Evolutionary conservation across 1,284 basidiomycete species (phyloP).

Genomic region (Ceratobasidium sp.): DNA sequence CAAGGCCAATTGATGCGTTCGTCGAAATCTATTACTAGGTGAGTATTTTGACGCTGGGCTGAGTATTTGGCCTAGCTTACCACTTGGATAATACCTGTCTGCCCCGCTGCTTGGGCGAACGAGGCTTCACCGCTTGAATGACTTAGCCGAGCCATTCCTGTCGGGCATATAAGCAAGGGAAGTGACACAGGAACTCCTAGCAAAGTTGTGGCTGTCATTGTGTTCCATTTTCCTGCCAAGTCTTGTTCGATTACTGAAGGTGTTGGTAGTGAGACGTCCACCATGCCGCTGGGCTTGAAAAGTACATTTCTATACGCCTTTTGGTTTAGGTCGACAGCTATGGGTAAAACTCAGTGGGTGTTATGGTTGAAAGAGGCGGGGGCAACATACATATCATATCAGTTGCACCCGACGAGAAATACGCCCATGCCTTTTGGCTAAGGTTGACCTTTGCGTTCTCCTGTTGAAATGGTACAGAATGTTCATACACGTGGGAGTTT

Average conservation of each 20-base stretch:
- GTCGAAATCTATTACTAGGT: conserved; percentile 64
- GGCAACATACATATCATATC: conserved; percentile 43
- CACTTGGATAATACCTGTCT: conserved; percentile 85
- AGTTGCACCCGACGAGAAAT: conserved; percentile 47
- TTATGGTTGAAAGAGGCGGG: neutral
- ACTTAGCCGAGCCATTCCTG: conserved; percentile 88
- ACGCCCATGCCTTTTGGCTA: conserved; percentile 47
- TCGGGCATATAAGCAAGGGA: conserved; percentile 68
- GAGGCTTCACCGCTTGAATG: conserved; percentile 90
- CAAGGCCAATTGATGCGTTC: conserved; percentile 84
- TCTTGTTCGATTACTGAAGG: conserved; percentile 7
- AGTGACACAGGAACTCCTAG: conserved; percentile 61
- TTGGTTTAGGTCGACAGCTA: conserved; percentile 46
- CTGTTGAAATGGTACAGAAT: neutral
- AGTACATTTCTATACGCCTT: conserved; percentile 37
- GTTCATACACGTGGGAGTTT: too few species aligned
- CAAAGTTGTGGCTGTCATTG: conserved; percentile 58
- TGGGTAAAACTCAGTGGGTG: neutral
- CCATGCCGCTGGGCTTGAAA: conserved; percentile 45
- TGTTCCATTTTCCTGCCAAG: conserved; percentile 18
- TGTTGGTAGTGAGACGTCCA: conserved; percentile 37
- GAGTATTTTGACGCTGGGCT: neutral
- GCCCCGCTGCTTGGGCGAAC: conserved; percentile 79
- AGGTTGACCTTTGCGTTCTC: conserved; percentile 45
- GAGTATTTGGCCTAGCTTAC: conserved; percentile 54